phyloP scores from a whole-genome alignment of 225 moss, liverwort and hornwort genomes.

The Pseudisothecium myosuroides region DNA sequence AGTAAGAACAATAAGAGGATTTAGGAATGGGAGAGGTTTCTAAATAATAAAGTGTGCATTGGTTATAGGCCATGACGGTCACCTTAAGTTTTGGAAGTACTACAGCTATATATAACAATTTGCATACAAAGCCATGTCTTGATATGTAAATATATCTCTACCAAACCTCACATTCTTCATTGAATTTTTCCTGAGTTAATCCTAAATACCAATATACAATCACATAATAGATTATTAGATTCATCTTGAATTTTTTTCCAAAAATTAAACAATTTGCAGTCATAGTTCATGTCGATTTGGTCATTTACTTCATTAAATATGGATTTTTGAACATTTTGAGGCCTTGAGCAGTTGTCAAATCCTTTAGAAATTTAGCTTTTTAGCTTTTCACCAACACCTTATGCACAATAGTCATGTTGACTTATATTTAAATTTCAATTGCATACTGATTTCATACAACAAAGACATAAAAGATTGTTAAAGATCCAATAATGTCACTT shows the following conservation, averaged over 20 bases:
- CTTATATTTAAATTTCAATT: neutral
- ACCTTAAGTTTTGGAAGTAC: neutral
- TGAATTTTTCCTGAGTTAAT: neutral
- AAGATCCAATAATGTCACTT: neutral
- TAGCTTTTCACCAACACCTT: neutral
- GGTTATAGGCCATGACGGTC: neutral
- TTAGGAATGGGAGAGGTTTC: neutral
- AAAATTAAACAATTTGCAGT: too few relatives aligned
- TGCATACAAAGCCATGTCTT: too few relatives aligned
- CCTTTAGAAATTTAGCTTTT: too few relatives aligned
- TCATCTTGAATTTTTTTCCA: neutral
- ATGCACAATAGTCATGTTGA: neutral
- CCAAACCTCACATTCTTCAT: neutral
- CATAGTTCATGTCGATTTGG: neutral
- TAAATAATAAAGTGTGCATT: neutral
- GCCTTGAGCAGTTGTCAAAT: neutral
- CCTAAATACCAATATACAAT: neutral
- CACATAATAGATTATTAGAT: neutral
- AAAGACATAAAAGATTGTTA: neutral
- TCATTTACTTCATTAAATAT: neutral
- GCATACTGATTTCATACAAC: rapidly evolving
- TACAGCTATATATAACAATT: neutral
- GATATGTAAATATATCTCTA: too few relatives aligned
- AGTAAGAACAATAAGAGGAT: neutral
- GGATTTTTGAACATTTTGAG: neutral